Percentiles rank a stretch among this genome's conserved stretches.
These are phyloP conservation scores for Chaetomium strumarium DNA, from an alignment of 2,329 filamentous ascomycete genomes.

Conservation along the genomic window DNA sequence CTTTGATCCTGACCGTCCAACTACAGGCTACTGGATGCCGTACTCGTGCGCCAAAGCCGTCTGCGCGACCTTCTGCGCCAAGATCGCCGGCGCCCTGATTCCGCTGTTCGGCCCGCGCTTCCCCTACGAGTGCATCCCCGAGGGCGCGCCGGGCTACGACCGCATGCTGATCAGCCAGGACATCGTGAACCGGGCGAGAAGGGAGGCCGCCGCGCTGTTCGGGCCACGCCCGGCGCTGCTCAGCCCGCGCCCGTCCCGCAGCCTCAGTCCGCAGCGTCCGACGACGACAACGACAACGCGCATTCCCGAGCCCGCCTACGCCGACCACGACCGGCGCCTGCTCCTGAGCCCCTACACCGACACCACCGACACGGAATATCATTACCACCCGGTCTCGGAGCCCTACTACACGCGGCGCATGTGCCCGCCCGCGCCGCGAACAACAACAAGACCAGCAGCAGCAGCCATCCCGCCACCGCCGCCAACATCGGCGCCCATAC, in stretches of 20 bases:
- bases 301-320: slow-evolving; percentile 7
- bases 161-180: slow-evolving; percentile 59
- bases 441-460: not conserved
- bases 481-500: slow-evolving; percentile 2
- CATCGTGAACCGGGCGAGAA: slow-evolving; percentile 48
- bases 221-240: slow-evolving; percentile 21
- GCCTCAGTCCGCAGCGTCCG: slow-evolving; percentile 11
- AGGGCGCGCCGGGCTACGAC: slow-evolving; percentile 57
- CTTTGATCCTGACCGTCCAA: not conserved
- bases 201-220: slow-evolving; percentile 42
- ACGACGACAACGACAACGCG: too few relatives aligned
- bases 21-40: slow-evolving; percentile 93
- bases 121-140: slow-evolving; percentile 61
- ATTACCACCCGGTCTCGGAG: slow-evolving; percentile 28
- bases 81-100: slow-evolving; percentile 77
- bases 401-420: slow-evolving; percentile 7
- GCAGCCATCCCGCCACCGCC: not conserved
- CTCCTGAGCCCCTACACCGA: slow-evolving; percentile 35
- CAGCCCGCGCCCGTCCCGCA: slow-evolving; percentile 13
- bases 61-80: slow-evolving; percentile 82
- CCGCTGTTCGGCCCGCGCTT: slow-evolving; percentile 87
- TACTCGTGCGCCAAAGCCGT: slow-evolving; percentile 79
- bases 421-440: not conserved
- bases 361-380: slow-evolving; percentile 36
- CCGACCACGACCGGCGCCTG: slow-evolving; percentile 13